Base-by-base conservation (phyloP, 1,139 yeast species). In the Kodamaea fungicola region DNA sequence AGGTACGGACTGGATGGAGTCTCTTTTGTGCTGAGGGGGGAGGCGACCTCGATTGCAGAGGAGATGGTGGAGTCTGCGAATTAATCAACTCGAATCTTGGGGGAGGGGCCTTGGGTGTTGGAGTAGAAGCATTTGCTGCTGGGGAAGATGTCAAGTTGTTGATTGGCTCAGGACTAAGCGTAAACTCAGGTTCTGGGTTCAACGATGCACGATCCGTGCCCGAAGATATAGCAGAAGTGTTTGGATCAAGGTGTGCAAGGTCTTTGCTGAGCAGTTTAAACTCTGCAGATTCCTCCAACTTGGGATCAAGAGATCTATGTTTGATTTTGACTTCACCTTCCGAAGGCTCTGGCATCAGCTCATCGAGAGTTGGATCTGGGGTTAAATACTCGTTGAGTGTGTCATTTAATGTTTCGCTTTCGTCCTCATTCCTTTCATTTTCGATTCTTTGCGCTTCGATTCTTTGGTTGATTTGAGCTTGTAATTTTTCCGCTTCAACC, bases 111-210 rank as follows among this genome's bases (percentile, higher is more conserved):
- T 16, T 16, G 19, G 19, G 19, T 5, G 19, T 16, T 16, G 19
- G 19, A 16, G 19, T 16, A 16, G 19, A 16, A 16, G 5, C 19
- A 5, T n/a, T 23, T 3, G 26, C 9, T 23, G 9, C 6, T 23
- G 26, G 26, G 26, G 10, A 7, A 23, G 26, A 16, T 16, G 19
- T 4, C 19, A 16, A 16, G 5, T 16, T 16, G 19, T 16, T 16
- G 12, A 27, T 27, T 27, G 29, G 29, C 16, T 27, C 29, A 5
- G 29, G 29, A 12, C 29, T 27, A 12, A 27, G 29, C 8, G 29
- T 10, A 12, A 27, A 27, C 12, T 27, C 29, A 12, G 29, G 29
- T 8, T 27, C 29, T 3, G 29, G 29, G 13, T 27, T 27, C 16
- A 12, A 9, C 8, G 29, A 27, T 4, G 6, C 12, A 9, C 27